A percentile compares a stretch with the other conserved stretches of the same genome.
Evolutionary conservation across 2,329 filamentous ascomycete genomes (phyloP).

Genomic region (Neopestalotiopsis rosae): DNA sequence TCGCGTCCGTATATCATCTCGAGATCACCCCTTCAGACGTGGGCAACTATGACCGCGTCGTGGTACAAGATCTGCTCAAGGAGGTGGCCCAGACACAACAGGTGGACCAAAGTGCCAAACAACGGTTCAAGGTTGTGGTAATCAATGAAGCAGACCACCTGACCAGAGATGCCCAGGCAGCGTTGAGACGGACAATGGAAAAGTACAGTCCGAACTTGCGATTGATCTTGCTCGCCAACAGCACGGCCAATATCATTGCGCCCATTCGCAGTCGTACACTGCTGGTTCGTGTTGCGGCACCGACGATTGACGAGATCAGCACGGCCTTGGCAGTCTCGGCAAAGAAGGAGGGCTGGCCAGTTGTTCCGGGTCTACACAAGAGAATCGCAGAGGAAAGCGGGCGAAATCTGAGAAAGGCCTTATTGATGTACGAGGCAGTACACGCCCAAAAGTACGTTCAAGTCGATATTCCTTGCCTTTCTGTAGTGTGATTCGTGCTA

Average conservation of each 20-base stretch:
- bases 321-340: constrained; percentile 72
- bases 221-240: constrained; percentile 91
- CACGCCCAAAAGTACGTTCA: constrained; percentile 88
- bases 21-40: constrained; percentile 98
- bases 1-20: constrained; percentile 94
- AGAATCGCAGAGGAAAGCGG: constrained; percentile 91
- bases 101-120: constrained; percentile 89
- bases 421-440: constrained; percentile 97
- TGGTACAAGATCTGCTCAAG: constrained; percentile 93
- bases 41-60: constrained; percentile 93
- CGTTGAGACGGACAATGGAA: constrained; percentile 95
- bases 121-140: constrained; percentile 97
- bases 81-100: constrained; percentile 99
- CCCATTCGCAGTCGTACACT: constrained; percentile 92
- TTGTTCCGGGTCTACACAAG: constrained; percentile 75
- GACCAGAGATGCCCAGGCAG: constrained; percentile 92
- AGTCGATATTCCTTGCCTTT: constrained; percentile 33
- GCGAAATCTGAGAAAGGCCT: constrained; percentile 84
- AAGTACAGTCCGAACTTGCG: constrained; percentile 97
- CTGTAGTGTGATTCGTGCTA: neutral
- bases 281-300: constrained; percentile 89
- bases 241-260: constrained; percentile 98
- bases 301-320: constrained; percentile 84
- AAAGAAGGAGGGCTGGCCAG: constrained; percentile 84
- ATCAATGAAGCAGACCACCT: constrained; percentile 99